A percentile compares a stretch with the other conserved stretches of the same genome.
These are phyloP conservation scores for Mycena amicta DNA, from an alignment of 768 basidiomycete species.

Conservation along the genomic window DNA sequence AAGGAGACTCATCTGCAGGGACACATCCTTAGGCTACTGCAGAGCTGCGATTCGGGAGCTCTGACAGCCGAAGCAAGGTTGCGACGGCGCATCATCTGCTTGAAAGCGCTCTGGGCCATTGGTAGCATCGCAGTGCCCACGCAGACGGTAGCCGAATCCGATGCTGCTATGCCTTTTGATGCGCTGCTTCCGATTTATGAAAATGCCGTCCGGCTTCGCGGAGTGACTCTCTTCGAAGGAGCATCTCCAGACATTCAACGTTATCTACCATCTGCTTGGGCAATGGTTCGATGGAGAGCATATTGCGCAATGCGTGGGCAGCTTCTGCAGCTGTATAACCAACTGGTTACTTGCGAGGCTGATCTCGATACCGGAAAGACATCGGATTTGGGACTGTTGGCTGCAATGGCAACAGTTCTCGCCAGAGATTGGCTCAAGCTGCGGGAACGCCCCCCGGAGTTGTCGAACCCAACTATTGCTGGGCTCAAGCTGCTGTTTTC, in stretches of 20 bases:
- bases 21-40: background rate
- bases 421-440: background rate
- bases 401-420: background rate
- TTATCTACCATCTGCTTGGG: background rate
- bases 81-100: background rate
- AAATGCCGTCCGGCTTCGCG: background rate
- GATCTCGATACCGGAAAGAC: background rate
- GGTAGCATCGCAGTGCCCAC: background rate
- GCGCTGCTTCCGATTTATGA: background rate
- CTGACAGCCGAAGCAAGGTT: background rate
- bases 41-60: slow-evolving; percentile 1
- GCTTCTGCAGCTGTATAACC: background rate
- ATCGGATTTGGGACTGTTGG: background rate
- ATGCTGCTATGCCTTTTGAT: background rate
- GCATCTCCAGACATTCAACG: background rate
- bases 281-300: background rate
- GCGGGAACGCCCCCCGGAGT: background rate
- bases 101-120: background rate
- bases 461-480: background rate
- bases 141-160: background rate
- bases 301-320: background rate
- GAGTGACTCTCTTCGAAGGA: background rate
- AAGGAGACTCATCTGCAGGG: background rate
- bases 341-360: background rate
- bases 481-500: background rate